Conservation (phyloP, 139 green algal genomes). For the Closterium sp. region DNA sequence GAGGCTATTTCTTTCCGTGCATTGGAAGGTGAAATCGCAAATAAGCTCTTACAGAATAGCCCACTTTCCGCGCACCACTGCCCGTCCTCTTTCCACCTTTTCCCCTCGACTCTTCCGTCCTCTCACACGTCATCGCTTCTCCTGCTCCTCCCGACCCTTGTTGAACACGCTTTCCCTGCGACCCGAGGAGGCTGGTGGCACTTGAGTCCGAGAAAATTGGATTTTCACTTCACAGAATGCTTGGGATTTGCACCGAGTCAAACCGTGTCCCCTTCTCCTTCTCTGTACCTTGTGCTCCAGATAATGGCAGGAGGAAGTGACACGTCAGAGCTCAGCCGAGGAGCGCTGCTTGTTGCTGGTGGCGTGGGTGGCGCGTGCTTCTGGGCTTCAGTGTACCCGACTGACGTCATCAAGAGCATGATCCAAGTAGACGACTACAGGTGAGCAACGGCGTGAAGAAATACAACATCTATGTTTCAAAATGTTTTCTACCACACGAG, state of each 20-base stretch:
- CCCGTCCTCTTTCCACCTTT: too few species aligned
- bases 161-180: neutral
- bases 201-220: too few species aligned
- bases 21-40: too few species aligned
- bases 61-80: too few species aligned
- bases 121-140: too few species aligned
- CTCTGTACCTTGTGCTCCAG: neutral
- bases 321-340: conserved; percentile 52
- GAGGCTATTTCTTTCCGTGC: too few species aligned
- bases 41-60: too few species aligned
- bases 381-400: conserved; percentile 70
- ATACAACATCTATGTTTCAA: neutral
- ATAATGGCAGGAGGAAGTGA: conserved; percentile 57
- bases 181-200: neutral
- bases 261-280: too few species aligned
- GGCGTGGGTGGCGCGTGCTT: conserved; percentile 69
- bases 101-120: too few species aligned
- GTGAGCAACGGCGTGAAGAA: neutral
- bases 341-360: conserved; percentile 65
- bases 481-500: too few species aligned
- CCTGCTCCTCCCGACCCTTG: too few species aligned
- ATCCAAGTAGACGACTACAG: conserved; percentile 59
- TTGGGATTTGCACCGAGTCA: neutral
- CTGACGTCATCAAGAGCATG: conserved; percentile 70
- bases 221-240: neutral